phyloP scores from a whole-genome alignment of 164 flowering plant genomes.

The Stephania cephalantha region DNA sequence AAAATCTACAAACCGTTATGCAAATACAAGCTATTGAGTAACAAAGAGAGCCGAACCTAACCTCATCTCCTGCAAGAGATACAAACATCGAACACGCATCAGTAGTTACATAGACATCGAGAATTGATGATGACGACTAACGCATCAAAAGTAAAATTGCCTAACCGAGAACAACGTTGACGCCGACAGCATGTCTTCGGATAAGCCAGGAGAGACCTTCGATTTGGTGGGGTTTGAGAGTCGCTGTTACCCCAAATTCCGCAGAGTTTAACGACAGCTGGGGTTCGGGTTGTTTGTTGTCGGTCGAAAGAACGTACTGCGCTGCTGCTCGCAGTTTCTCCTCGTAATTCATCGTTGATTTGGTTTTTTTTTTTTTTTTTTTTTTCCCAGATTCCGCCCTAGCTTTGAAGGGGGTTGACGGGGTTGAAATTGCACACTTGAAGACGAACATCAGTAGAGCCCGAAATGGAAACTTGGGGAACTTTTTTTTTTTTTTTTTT shows the following conservation, averaged over 20 bases:
- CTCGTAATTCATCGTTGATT: constrained; percentile 47
- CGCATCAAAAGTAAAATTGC: not conserved
- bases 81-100: not conserved
- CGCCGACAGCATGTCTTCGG: constrained; percentile 58
- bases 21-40: not conserved
- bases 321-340: constrained; percentile 71
- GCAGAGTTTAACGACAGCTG: constrained; percentile 17
- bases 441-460: too few relatives aligned
- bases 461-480: too few relatives aligned
- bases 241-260: constrained; percentile 56
- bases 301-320: constrained; percentile 38
- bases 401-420: too few relatives aligned
- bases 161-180: constrained; percentile 83
- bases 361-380: not conserved
- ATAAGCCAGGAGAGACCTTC: constrained; percentile 91
- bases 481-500: too few relatives aligned
- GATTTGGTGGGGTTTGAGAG: constrained; percentile 74
- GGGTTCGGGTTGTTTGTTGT: constrained; percentile 17
- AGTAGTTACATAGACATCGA: not conserved
- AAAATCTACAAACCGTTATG: too few relatives aligned
- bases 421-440: too few relatives aligned
- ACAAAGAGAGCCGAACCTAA: constrained; percentile 44
- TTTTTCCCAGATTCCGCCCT: not conserved
- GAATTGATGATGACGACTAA: not conserved
- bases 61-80: constrained; percentile 82